Conservation (phyloP, 208 protist genomes). For the Crithidia thermophila region DNA sequence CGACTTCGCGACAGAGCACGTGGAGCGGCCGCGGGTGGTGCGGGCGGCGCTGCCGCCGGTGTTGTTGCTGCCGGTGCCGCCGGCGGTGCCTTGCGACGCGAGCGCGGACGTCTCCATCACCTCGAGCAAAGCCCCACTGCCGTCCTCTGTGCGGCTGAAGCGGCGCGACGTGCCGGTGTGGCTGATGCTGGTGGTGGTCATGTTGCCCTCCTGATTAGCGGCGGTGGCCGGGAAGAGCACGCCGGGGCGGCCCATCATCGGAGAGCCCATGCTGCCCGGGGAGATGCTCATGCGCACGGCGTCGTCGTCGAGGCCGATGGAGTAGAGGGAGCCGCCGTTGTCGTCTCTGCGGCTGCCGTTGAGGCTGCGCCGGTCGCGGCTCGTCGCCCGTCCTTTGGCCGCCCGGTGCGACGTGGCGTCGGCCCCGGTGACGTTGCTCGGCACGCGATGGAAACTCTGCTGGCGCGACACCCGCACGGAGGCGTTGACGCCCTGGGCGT, state of each 20-base stretch:
- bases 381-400: not conserved
- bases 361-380: conserved; percentile 13
- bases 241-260: not conserved
- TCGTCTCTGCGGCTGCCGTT: conserved; percentile 12
- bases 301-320: conserved; percentile 15
- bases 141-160: conserved; percentile 23
- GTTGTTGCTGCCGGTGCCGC: not conserved
- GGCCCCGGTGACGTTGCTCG: conserved; percentile 12
- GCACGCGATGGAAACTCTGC: conserved; percentile 23
- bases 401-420: conserved; percentile 8
- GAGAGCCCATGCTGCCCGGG: conserved; percentile 1
- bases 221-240: conserved; percentile 5
- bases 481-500: conserved; percentile 14
- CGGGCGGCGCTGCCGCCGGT: not conserved
- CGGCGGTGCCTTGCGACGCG: conserved; percentile 15
- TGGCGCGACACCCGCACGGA: conserved; percentile 17
- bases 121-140: conserved; percentile 25
- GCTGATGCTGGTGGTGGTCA: conserved; percentile 8
- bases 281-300: conserved; percentile 12
- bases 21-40: conserved; percentile 2
- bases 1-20: not conserved
- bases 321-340: conserved; percentile 11
- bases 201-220: conserved; percentile 8
- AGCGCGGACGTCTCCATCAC: conserved; percentile 34
- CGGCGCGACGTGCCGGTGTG: not conserved